These are phyloP conservation scores for Achaetomium macrosporum DNA, from an alignment of 2,329 filamentous ascomycete species.

Conservation along the genomic window DNA sequence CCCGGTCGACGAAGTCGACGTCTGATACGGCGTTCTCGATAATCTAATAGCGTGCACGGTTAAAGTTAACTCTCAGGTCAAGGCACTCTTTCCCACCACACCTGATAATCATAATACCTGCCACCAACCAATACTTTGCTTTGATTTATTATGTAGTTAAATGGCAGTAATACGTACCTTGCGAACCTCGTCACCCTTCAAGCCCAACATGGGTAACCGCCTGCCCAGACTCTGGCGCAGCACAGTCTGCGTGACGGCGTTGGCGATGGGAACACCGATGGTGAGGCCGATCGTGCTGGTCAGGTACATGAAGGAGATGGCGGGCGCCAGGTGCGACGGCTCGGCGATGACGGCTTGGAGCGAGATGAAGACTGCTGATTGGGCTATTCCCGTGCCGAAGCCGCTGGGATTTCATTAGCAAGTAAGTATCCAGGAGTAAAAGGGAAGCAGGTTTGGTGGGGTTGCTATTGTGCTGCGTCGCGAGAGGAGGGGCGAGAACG, in stretches of 20 bases:
- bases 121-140: too few species aligned
- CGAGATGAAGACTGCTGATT: constrained; percentile 38
- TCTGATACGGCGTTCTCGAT: constrained; percentile 30
- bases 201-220: constrained; percentile 23
- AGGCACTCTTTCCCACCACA: neutral
- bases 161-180: constrained; percentile 26
- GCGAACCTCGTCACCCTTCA: constrained; percentile 17
- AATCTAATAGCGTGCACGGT: constrained; percentile 24
- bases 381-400: constrained; percentile 37
- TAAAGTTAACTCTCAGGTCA: neutral
- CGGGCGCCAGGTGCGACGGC: constrained; percentile 34
- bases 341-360: constrained; percentile 35
- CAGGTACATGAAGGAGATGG: constrained; percentile 38
- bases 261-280: constrained; percentile 35
- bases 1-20: constrained; percentile 29
- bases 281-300: constrained; percentile 34
- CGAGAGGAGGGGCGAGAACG: neutral
- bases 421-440: neutral
- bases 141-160: too few species aligned
- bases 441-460: neutral
- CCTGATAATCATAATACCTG: neutral
- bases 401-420: constrained; percentile 29
- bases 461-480: neutral
- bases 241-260: constrained; percentile 30
- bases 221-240: constrained; percentile 21